These are phyloP conservation scores for Chaetothyriales sp. DNA, from an alignment of 2,329 filamentous ascomycete species.

Conservation along the genomic window DNA sequence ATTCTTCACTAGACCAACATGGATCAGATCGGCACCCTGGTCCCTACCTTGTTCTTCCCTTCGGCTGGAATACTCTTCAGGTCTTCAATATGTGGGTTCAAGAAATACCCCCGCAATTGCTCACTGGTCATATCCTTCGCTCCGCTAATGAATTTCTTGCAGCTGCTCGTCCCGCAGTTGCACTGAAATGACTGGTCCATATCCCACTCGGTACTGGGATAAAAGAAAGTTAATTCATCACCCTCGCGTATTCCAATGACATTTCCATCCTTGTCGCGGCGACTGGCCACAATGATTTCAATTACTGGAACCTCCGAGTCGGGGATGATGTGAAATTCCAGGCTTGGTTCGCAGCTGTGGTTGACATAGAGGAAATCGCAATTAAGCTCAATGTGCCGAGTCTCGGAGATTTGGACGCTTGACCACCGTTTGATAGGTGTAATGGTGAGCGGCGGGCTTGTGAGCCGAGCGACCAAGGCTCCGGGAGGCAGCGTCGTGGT, in stretches of 20 bases:
- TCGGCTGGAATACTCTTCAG: conserved; percentile 7
- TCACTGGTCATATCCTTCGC: conserved; percentile 24
- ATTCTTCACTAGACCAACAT: background rate
- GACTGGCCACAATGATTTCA: conserved; percentile 18
- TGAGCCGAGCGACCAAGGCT: conserved; percentile 7
- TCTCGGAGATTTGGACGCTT: conserved; percentile 33
- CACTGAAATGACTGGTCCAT: conserved; percentile 34
- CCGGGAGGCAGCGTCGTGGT: conserved; percentile 4
- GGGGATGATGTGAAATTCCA: conserved; percentile 38
- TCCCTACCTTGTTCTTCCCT: background rate
- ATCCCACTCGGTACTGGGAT: conserved; percentile 36
- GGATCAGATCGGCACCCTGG: background rate
- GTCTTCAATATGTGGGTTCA: conserved; percentile 29
- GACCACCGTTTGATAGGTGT: conserved; percentile 10
- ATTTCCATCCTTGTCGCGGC: conserved; percentile 6
- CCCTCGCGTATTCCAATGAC: conserved; percentile 23
- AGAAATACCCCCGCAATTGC: conserved; percentile 25
- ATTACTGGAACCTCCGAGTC: conserved; percentile 25
- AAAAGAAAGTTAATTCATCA: conserved; percentile 34
- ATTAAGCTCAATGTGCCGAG: conserved; percentile 41
- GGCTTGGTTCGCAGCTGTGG: conserved; percentile 38
- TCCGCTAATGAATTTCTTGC: conserved; percentile 27
- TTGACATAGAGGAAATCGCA: conserved; percentile 43
- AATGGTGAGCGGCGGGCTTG: conserved; percentile 8
- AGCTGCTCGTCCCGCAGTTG: conserved; percentile 26